Evolutionary conservation across 2,329 filamentous ascomycete genomes (phyloP).

Genomic region (Cladosporium sp.): DNA sequence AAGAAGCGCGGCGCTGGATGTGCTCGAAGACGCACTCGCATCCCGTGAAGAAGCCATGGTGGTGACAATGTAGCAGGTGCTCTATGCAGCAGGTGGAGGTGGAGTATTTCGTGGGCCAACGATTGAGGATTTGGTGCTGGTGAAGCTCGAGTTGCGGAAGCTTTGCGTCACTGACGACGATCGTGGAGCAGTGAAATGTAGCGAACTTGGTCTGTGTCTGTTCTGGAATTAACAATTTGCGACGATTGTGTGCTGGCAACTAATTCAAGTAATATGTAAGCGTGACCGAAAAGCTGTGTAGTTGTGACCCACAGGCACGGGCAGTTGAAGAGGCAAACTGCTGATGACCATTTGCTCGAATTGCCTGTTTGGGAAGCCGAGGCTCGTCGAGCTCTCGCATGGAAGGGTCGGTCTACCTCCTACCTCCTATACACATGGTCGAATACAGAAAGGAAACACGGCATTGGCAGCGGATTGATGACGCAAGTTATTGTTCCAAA

Average conservation of each 20-base stretch:
- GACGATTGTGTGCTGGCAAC: too few relatives aligned
- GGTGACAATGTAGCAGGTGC: neutral
- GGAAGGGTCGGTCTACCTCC: too few relatives aligned
- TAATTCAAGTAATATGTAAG: neutral
- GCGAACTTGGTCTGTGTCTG: neutral
- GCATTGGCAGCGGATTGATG: too few relatives aligned
- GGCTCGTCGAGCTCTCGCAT: neutral
- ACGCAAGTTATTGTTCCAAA: neutral
- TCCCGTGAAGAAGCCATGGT: neutral
- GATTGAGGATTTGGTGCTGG: neutral
- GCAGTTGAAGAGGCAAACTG: neutral
- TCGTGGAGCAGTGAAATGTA: neutral
- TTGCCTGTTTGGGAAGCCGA: neutral
- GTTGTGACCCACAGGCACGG: neutral
- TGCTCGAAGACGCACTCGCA: neutral
- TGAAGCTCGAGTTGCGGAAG: neutral
- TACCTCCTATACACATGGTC: too few relatives aligned
- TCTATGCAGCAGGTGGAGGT: neutral
- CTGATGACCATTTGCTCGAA: neutral
- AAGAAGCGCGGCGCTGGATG: constrained; percentile 62
- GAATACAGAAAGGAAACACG: too few relatives aligned
- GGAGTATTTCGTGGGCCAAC: neutral
- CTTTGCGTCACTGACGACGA: neutral
- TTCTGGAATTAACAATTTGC: too few relatives aligned
- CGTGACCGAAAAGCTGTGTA: neutral